phyloP scores from a whole-genome alignment of 257 asterid species.

The Petunia secreta region DNA sequence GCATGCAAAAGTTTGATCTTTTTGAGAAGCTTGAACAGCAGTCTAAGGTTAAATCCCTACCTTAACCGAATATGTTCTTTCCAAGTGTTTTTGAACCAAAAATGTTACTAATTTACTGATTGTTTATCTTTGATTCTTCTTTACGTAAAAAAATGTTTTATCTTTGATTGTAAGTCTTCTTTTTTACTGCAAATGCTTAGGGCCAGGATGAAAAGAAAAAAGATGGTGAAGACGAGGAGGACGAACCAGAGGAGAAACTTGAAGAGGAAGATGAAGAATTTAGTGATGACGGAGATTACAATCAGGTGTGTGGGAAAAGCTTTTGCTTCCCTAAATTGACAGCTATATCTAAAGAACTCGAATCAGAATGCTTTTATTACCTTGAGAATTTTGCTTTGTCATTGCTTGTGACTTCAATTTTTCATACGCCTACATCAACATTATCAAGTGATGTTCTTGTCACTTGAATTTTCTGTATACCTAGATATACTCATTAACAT shows the following conservation, averaged over 20 bases:
- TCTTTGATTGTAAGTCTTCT: background rate
- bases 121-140: background rate
- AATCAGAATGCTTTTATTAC: background rate
- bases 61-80: background rate
- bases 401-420: background rate
- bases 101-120: background rate
- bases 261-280: slow-evolving; percentile 61
- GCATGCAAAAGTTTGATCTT: slow-evolving; percentile 45
- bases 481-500: slow-evolving; percentile 1
- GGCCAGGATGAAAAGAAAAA: slow-evolving; percentile 47
- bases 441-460: background rate
- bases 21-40: slow-evolving; percentile 62
- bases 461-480: background rate
- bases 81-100: background rate
- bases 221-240: slow-evolving; percentile 62
- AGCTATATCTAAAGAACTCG: background rate
- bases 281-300: slow-evolving; percentile 70
- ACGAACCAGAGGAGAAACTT: slow-evolving; percentile 48
- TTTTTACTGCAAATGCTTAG: slow-evolving; percentile 34
- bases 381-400: background rate
- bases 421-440: no score
- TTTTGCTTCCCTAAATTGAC: background rate
- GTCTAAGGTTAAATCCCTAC: slow-evolving; percentile 38
- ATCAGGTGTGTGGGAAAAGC: slow-evolving; percentile 44
- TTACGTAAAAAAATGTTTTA: no score